These are phyloP conservation scores for Candida takata DNA, from an alignment of 805 yeast species.

Conservation along the genomic window DNA sequence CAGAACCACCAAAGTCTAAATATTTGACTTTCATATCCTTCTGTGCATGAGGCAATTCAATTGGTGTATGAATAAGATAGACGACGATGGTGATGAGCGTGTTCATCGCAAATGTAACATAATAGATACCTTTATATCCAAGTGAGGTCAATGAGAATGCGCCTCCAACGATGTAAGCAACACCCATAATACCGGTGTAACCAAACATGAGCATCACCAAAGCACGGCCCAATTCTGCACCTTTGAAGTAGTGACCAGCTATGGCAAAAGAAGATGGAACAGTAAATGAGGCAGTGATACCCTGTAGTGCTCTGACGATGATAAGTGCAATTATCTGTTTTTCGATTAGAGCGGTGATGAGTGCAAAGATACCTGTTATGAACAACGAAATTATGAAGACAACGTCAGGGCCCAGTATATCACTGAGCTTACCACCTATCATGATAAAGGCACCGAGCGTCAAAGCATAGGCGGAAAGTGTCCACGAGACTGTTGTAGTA, in stretches of 20 bases:
- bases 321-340: slow-evolving; percentile 30
- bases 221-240: slow-evolving; percentile 23
- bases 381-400: slow-evolving; percentile 24
- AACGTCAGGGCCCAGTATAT: slow-evolving; percentile 33
- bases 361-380: slow-evolving; percentile 21
- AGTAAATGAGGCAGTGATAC: slow-evolving; percentile 34
- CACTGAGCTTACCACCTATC: slow-evolving; percentile 35
- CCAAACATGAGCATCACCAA: slow-evolving; percentile 23
- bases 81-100: slow-evolving; percentile 17
- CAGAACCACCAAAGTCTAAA: slow-evolving; percentile 32
- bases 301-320: slow-evolving; percentile 39
- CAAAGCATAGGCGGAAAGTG: no score
- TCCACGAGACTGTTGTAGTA: no score
- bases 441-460: slow-evolving; percentile 27
- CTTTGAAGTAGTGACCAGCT: slow-evolving; percentile 26
- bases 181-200: slow-evolving; percentile 27
- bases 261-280: slow-evolving; percentile 34
- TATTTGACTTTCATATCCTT: slow-evolving; percentile 17
- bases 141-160: slow-evolving; percentile 31
- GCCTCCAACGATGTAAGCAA: slow-evolving; percentile 39
- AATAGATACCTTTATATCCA: slow-evolving; percentile 36
- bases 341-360: slow-evolving; percentile 31
- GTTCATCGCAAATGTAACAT: slow-evolving; percentile 30
- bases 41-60: slow-evolving; percentile 22
- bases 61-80: slow-evolving; percentile 26